These are phyloP conservation scores for Crataegus laevigata DNA, from an alignment of 306 rosid genomes.

Conservation along the genomic window DNA sequence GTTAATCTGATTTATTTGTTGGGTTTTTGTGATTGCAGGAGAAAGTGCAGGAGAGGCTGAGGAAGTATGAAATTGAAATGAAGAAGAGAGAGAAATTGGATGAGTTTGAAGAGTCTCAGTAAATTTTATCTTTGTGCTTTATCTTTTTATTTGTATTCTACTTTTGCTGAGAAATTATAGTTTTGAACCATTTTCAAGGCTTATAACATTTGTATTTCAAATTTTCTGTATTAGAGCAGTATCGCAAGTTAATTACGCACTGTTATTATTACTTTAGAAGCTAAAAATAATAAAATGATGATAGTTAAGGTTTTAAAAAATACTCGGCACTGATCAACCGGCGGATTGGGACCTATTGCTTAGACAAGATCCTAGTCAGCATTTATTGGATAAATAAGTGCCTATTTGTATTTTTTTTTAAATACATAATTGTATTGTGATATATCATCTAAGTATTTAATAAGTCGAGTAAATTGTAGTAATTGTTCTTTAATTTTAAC, in stretches of 20 bases:
- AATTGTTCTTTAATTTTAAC: accelerated
- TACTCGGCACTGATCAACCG: too few relatives aligned
- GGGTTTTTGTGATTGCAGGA: conserved; percentile 36
- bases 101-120: conserved; percentile 55
- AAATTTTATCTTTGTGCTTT: not conserved
- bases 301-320: too few relatives aligned
- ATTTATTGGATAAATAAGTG: too few relatives aligned
- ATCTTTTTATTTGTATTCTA: not conserved
- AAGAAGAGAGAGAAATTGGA: conserved; percentile 49
- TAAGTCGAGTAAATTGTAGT: too few relatives aligned
- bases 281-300: too few relatives aligned
- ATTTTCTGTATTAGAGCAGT: not conserved
- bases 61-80: conserved; percentile 56
- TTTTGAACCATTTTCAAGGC: not conserved
- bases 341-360: accelerated
- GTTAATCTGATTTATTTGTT: not conserved
- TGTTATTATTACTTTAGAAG: too few relatives aligned
- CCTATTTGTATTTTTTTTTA: too few relatives aligned
- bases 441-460: too few relatives aligned
- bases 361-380: too few relatives aligned
- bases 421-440: too few relatives aligned
- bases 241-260: not conserved
- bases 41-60: conserved; percentile 65
- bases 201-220: too few relatives aligned
- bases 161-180: not conserved